Conservation (phyloP, 352 stramenopile species). For the Nothophytophthora sp. region DNA sequence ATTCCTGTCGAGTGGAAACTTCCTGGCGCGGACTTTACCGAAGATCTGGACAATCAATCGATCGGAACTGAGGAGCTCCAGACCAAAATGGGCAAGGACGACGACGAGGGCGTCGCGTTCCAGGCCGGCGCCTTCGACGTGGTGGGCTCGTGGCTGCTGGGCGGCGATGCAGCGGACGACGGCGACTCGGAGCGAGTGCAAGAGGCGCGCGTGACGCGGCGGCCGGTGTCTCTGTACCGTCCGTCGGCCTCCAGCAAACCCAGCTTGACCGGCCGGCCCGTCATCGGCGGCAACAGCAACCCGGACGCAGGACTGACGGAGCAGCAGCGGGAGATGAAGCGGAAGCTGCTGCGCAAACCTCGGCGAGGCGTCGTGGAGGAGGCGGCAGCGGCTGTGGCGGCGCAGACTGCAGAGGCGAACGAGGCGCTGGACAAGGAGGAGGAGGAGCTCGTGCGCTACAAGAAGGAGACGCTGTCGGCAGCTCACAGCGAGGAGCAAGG, state of each 20-base stretch:
- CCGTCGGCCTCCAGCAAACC: slow-evolving; percentile 24
- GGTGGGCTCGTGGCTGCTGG: slow-evolving; percentile 64
- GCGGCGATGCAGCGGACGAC: slow-evolving; percentile 23
- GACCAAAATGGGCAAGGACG: slow-evolving; percentile 18
- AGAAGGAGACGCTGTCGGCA: slow-evolving; percentile 26
- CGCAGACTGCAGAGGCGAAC: no score
- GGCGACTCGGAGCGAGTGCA: slow-evolving; percentile 11
- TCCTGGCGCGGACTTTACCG: slow-evolving; percentile 11
- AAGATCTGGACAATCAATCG: no score
- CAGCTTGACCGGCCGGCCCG: slow-evolving; percentile 34
- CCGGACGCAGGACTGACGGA: slow-evolving; percentile 36
- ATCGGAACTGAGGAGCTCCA: no score
- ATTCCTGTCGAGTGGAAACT: no score
- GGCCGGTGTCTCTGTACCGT: slow-evolving; percentile 58
- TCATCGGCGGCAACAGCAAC: slow-evolving; percentile 11
- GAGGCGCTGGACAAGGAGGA: slow-evolving; percentile 61
- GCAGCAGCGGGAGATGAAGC: slow-evolving; percentile 72
- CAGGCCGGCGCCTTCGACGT: slow-evolving; percentile 54
- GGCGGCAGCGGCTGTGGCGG: slow-evolving; percentile 29
- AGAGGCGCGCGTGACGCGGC: slow-evolving; percentile 3
- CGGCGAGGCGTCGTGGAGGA: slow-evolving; percentile 33
- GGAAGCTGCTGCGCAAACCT: slow-evolving; percentile 66
- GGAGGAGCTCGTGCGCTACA: slow-evolving; percentile 51
- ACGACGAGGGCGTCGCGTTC: slow-evolving; percentile 64
- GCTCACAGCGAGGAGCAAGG: slow-evolving; percentile 4